Conservation (phyloP, 2,329 filamentous ascomycete species). For the Trichothecium roseum region DNA sequence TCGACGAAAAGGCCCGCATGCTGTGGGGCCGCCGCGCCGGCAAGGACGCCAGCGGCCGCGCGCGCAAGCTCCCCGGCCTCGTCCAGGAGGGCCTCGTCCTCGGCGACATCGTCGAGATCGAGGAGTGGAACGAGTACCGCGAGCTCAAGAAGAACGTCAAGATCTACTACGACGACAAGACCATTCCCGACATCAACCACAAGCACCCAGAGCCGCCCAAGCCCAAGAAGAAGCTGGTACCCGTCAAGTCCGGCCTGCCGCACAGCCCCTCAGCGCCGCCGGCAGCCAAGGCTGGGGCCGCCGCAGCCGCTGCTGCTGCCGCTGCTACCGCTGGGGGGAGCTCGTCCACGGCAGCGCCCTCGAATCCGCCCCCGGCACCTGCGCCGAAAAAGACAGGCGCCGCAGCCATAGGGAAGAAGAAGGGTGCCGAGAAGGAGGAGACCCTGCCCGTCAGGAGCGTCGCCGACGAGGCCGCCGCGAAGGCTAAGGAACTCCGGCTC, state of each 20-base stretch:
- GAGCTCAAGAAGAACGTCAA: constrained; percentile 81
- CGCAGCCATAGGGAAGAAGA: constrained; percentile 10
- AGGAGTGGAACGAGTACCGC: constrained; percentile 99
- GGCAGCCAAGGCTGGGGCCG: constrained; percentile 12
- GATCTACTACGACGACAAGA: constrained; percentile 53
- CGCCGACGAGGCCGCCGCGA: constrained; percentile 55
- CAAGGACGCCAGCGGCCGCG: constrained; percentile 51
- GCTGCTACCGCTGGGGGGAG: constrained; percentile 8
- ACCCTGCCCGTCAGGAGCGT: constrained; percentile 39
- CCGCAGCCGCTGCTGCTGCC: constrained; percentile 13
- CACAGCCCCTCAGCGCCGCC: constrained; percentile 11
- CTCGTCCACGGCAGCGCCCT: constrained; percentile 7
- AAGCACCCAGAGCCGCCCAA: constrained; percentile 33
- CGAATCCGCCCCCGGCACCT: constrained; percentile 8
- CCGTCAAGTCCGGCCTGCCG: background rate
- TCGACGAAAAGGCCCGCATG: constrained; percentile 78
- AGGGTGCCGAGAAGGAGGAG: constrained; percentile 16
- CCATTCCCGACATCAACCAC: constrained; percentile 44
- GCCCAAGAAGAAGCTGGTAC: constrained; percentile 19
- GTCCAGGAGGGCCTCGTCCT: constrained; percentile 81
- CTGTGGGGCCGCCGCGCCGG: constrained; percentile 78
- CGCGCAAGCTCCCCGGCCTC: constrained; percentile 74
- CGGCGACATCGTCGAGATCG: constrained; percentile 83
- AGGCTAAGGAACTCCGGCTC: constrained; percentile 49
- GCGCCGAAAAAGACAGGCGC: constrained; percentile 7